These are phyloP conservation scores for Mycena galericulata DNA, from an alignment of 768 basidiomycete species.

Conservation along the genomic window DNA sequence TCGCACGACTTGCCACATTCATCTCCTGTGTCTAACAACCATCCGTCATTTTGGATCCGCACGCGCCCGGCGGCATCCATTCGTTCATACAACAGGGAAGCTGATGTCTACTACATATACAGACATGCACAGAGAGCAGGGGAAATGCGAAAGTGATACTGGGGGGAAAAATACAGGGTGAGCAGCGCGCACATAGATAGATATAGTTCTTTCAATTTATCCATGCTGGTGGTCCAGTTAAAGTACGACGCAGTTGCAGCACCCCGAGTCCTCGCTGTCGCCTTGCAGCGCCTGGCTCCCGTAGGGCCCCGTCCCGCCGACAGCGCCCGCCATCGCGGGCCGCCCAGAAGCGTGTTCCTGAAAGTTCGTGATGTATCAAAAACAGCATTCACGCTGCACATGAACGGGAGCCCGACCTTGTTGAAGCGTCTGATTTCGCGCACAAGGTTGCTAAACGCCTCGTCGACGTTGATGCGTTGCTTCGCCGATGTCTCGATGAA, in stretches of 20 bases:
- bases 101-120: slow-evolving; percentile 20
- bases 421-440: slow-evolving; percentile 94
- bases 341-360: slow-evolving; percentile 72
- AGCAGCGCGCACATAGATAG: not conserved
- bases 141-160: slow-evolving; percentile 1
- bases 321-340: slow-evolving; percentile 59
- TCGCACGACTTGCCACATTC: too few species aligned
- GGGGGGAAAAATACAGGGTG: slow-evolving; percentile 15
- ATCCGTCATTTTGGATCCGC: not conserved
- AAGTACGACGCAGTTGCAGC: slow-evolving; percentile 78
- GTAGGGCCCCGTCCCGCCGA: slow-evolving; percentile 45
- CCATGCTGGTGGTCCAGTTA: slow-evolving; percentile 41
- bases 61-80: not conserved
- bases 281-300: slow-evolving; percentile 51
- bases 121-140: not conserved
- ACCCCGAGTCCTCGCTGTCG: slow-evolving; percentile 67
- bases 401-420: slow-evolving; percentile 65
- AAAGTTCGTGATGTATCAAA: slow-evolving; percentile 38
- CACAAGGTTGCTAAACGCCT: slow-evolving; percentile 93
- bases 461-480: slow-evolving; percentile 95
- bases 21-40: too few species aligned
- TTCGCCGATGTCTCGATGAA: slow-evolving; percentile 98
- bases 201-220: slow-evolving; percentile 28
- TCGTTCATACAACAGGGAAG: slow-evolving; percentile 12
- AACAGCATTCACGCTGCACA: not conserved